Evolutionary conservation across 106 monocot genomes (phyloP), one percentile per base, ranked within the genome.

Genomic region (Allium fistulosum): DNA sequence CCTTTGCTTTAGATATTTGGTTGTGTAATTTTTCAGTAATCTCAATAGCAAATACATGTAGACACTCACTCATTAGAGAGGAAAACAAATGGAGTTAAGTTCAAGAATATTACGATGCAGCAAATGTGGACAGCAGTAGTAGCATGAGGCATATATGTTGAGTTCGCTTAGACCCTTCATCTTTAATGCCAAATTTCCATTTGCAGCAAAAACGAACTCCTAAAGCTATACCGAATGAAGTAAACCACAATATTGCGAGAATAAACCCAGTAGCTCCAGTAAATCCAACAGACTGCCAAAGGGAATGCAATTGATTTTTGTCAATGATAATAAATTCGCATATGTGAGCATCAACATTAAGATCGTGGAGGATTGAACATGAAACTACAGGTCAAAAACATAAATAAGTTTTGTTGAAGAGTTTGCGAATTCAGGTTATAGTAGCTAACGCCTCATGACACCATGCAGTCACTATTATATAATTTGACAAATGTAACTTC

Each of bases 261-360:
- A 85, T 51, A 66, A 94, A 85, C 18, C 82, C 94, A 72, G 76
- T 60, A 63, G 77, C 69, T 52, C 94, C 94, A 69, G 94, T 94
- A 74, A 90, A 90, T 52, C 82, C 82, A 80, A 94, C 90, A 72
- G 94, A 94, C 94, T 94, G 82, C 65, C 80, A 75, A 18, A 74
- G 66, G 60, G 37, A 37, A 37, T 37, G 37, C 37, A 37, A 5
- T 37, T 37, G 37, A 37, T 37, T 37, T 37, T 28, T 28, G 3
- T 28, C 28, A 28, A 37, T 37, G 37, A 4, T 37, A 37, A 37
- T 37, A 37, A 37, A 37, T 37, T 37, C 37, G 5, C 37, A 37
- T 37, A 5, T 5, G 5, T 37, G 37, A 2, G 37, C 37, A 37
- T 22, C 22, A 1, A 22, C 22, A 37, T 37, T 37, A 37, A 4